A percentile compares a stretch with the other conserved stretches of the same genome.
Conservation (phyloP, 106 monocot species). For the Dactylorhiza incarnata region DNA sequence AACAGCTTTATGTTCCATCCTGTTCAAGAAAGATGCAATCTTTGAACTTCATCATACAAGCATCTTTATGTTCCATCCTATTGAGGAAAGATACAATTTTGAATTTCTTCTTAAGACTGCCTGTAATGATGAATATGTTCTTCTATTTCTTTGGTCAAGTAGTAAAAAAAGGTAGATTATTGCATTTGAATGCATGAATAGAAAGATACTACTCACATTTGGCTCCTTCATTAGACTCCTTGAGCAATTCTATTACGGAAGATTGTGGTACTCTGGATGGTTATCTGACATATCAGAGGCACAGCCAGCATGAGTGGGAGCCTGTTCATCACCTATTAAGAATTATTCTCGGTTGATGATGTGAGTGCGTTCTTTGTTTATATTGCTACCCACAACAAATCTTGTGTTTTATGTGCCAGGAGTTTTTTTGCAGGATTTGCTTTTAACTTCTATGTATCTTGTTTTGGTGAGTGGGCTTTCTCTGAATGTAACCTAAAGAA, state of each 20-base stretch:
- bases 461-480: constrained; percentile 5
- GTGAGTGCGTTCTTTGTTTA: constrained; percentile 3
- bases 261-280: not conserved
- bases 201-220: not conserved
- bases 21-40: too few relatives aligned
- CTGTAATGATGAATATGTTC: not conserved
- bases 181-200: not conserved
- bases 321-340: constrained; percentile 1
- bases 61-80: too few relatives aligned
- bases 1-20: too few relatives aligned
- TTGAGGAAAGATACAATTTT: not conserved
- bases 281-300: not conserved
- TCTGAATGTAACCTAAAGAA: not conserved
- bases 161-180: not conserved
- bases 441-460: not conserved
- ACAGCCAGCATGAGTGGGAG: not conserved
- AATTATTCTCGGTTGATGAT: not conserved
- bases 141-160: not conserved
- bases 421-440: constrained; percentile 2
- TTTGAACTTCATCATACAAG: too few relatives aligned
- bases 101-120: not conserved
- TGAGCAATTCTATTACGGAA: not conserved
- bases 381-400: not conserved
- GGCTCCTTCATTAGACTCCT: not conserved
- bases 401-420: constrained; percentile 3